A percentile compares a stretch with the other conserved stretches of the same genome.
Conservation (phyloP, 2,329 filamentous ascomycete genomes). For the Calonectria multiphialidica region DNA sequence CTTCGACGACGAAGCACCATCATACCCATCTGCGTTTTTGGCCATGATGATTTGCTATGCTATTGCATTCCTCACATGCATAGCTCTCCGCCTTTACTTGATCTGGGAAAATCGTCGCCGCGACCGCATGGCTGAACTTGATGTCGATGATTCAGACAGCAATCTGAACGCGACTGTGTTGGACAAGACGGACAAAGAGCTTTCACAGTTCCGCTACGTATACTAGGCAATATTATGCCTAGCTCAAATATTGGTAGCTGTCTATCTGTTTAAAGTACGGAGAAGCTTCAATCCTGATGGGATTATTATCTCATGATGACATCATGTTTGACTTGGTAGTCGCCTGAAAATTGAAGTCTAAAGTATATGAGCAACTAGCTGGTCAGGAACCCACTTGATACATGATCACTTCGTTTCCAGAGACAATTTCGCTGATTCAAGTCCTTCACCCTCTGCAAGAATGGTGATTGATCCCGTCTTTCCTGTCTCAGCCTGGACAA, state of each 20-base stretch:
- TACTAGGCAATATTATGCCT: constrained; percentile 47
- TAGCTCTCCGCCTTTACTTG: constrained; percentile 64
- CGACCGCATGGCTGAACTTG: constrained; percentile 33
- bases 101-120: constrained; percentile 65
- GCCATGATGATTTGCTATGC: constrained; percentile 72
- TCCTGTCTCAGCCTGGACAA: not conserved
- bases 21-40: constrained; percentile 72
- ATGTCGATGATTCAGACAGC: not conserved
- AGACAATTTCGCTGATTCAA: not conserved
- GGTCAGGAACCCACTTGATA: not conserved
- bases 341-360: not conserved
- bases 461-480: not conserved
- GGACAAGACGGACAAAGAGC: constrained; percentile 68
- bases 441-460: not conserved
- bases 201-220: constrained; percentile 66
- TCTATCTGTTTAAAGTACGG: not conserved
- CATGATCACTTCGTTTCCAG: not conserved
- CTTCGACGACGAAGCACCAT: constrained; percentile 66
- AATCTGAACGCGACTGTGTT: constrained; percentile 26
- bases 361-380: not conserved
- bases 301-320: no score
- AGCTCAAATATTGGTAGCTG: not conserved
- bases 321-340: no score
- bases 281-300: not conserved
- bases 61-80: constrained; percentile 55